Conservation (phyloP, 805 yeast genomes). For the Monosporozyma unispora region DNA sequence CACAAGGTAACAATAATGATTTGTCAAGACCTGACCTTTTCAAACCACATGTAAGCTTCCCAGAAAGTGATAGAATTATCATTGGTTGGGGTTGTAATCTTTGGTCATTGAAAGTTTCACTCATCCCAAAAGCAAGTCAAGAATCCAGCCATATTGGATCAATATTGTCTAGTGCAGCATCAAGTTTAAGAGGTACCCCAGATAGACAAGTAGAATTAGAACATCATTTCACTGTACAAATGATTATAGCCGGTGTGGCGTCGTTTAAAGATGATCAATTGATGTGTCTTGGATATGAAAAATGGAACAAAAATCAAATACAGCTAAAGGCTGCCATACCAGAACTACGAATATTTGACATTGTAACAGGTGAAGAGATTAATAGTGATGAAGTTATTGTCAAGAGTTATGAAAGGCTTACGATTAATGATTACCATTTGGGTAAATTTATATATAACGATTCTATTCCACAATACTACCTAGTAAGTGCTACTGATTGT, state of each 20-base stretch:
- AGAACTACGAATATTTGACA: constrained; percentile 62
- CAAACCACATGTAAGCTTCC: constrained; percentile 67
- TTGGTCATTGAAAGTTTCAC: constrained; percentile 54
- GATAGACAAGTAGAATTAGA: constrained; percentile 35
- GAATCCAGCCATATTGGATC: constrained; percentile 19
- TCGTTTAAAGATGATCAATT: constrained; percentile 66
- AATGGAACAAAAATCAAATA: not conserved
- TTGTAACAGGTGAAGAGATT: constrained; percentile 57
- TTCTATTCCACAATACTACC: constrained; percentile 41
- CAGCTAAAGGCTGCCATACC: constrained; percentile 45
- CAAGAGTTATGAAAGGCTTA: constrained; percentile 46
- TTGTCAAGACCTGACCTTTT: constrained; percentile 58
- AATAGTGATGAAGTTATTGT: constrained; percentile 73
- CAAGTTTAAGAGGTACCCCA: constrained; percentile 39
- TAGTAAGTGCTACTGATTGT: constrained; percentile 76
- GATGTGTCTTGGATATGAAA: constrained; percentile 32
- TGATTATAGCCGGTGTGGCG: constrained; percentile 66
- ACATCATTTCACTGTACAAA: constrained; percentile 33
- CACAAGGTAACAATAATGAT: constrained; percentile 36
- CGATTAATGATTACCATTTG: constrained; percentile 73
- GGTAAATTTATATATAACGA: constrained; percentile 37
- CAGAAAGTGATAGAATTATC: constrained; percentile 55
- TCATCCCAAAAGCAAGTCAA: constrained; percentile 1
- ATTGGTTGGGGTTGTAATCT: constrained; percentile 79
- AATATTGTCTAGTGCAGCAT: constrained; percentile 33